These are phyloP conservation scores for Hydrangea macrophylla DNA, from an alignment of 148 eudicot species.

Conservation along the genomic window DNA sequence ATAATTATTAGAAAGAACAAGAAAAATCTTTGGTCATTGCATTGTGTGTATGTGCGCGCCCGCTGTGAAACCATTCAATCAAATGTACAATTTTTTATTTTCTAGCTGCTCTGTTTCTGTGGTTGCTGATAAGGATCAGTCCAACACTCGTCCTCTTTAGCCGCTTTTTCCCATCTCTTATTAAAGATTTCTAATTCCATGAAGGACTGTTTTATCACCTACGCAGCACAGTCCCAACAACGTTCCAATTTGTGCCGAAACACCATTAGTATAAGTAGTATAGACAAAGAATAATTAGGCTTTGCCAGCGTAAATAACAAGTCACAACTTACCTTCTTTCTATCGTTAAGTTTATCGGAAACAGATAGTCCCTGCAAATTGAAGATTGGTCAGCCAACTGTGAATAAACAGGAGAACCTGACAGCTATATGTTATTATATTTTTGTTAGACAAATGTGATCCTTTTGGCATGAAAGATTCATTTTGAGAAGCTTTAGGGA, in stretches of 20 bases:
- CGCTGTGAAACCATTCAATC: no score
- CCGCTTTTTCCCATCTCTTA: slow-evolving; percentile 57
- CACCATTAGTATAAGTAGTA: not conserved
- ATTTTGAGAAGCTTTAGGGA: no score
- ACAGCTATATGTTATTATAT: no score
- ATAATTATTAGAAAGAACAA: no score
- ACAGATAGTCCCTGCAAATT: slow-evolving; percentile 32
- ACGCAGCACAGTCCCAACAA: slow-evolving; percentile 24
- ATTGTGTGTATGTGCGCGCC: no score
- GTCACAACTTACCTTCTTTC: slow-evolving; percentile 34
- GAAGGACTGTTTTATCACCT: slow-evolving; percentile 48
- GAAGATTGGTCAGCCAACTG: no score
- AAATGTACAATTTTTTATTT: no score
- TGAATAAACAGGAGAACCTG: no score
- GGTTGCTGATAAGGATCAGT: slow-evolving; percentile 43
- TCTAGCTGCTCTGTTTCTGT: not conserved
- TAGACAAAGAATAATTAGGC: not conserved
- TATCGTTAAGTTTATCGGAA: slow-evolving; percentile 27
- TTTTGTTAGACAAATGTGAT: no score
- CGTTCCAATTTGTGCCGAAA: no score
- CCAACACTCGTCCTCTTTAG: slow-evolving; percentile 53
- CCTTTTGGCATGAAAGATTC: no score
- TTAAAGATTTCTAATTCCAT: slow-evolving; percentile 50
- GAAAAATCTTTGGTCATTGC: no score
- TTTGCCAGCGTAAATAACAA: not conserved